Percentiles rank a stretch among this genome's conserved stretches.
Conservation (phyloP, 2,329 filamentous ascomycete genomes). For the Cladosporium sp. region DNA sequence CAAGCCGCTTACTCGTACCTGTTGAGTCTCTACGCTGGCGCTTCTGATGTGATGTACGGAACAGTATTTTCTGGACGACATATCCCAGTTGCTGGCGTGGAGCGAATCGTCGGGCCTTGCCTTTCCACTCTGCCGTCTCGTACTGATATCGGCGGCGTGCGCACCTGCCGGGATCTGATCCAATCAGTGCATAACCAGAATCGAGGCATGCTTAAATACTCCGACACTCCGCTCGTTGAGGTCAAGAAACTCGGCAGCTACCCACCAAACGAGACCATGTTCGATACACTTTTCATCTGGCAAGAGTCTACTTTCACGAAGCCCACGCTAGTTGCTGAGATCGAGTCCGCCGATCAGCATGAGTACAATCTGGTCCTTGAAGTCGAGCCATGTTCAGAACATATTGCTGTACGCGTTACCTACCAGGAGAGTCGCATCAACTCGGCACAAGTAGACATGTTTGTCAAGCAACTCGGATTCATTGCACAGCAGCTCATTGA, state of each 20-base stretch:
- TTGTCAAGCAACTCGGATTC: constrained; percentile 64
- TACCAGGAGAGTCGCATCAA: constrained; percentile 60
- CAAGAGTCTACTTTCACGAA: constrained; percentile 66
- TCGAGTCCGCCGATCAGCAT: constrained; percentile 67
- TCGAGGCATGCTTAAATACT: constrained; percentile 65
- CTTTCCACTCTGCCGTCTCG: constrained; percentile 74
- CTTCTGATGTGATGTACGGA: constrained; percentile 70
- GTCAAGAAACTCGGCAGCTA: constrained; percentile 66
- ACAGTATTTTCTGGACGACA: constrained; percentile 81
- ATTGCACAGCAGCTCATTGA: constrained; percentile 51
- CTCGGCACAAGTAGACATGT: constrained; percentile 53
- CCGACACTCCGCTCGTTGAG: constrained; percentile 64
- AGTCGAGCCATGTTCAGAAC: constrained; percentile 62
- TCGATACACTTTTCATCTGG: constrained; percentile 80
- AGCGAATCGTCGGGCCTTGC: constrained; percentile 76
- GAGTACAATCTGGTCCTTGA: constrained; percentile 79
- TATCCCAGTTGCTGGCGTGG: constrained; percentile 68
- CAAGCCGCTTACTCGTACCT: constrained; percentile 71
- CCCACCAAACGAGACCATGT: constrained; percentile 60
- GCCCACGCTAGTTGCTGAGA: constrained; percentile 51
- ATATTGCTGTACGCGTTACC: constrained; percentile 56
- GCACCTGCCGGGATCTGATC: constrained; percentile 63
- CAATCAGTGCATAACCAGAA: constrained; percentile 66
- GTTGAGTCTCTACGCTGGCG: constrained; percentile 65
- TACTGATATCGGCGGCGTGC: constrained; percentile 51